Base-by-base conservation (phyloP, 208 protist genomes). In the Trypanosoma theileri region DNA sequence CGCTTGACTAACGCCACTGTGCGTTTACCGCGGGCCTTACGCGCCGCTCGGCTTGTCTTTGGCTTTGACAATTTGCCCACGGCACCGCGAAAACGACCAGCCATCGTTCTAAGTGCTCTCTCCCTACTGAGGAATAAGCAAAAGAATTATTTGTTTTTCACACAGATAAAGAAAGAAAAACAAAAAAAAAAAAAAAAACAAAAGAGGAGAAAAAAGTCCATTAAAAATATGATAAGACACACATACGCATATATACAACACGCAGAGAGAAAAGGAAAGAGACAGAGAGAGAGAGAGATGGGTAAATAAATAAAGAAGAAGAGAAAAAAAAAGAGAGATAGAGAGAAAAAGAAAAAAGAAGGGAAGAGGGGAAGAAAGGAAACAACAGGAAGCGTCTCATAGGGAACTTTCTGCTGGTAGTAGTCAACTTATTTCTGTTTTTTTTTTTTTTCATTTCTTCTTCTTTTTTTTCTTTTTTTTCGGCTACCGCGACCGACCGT, bases 1-100 rank as follows among this genome's bases (percentile, higher is more conserved):
- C 89, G 81, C 74, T 90, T 92, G 11, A 95, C 86, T 28, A 95
- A 59, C 12, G 86, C 73, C 6, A 77, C 72, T 0, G 77, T 67
- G 65, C 79, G 82, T 67, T 85, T 91, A 21, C 76, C 73, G 55
- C 85, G 88, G 13, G 78, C 67, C 19, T 71, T 77, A 50, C 80
- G 79, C 0, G 80, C 52, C 13, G 78, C 26, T 53, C 83, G 82
- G 59, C 58, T 91, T 53, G 78, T 86, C 51, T 90, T 90, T 8
- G 76, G 59, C 67, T 84, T 86, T 31, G 80, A 75, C 57, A 91
- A 65, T 66, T 86, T 89, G 4, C 85, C 85, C 0, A 92, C 89
- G 4, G 84, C 82, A 8, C 86, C 89, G 31, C 89, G 82, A 59
- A 95, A 95, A 58, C 79, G 86, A 13, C 89, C 89, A 4, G 86